Percentiles rank a stretch among this genome's conserved stretches.
phyloP scores from a whole-genome alignment of 192 early-diverging fungal genomes.

The Phlyctochytrium planicorne region DNA sequence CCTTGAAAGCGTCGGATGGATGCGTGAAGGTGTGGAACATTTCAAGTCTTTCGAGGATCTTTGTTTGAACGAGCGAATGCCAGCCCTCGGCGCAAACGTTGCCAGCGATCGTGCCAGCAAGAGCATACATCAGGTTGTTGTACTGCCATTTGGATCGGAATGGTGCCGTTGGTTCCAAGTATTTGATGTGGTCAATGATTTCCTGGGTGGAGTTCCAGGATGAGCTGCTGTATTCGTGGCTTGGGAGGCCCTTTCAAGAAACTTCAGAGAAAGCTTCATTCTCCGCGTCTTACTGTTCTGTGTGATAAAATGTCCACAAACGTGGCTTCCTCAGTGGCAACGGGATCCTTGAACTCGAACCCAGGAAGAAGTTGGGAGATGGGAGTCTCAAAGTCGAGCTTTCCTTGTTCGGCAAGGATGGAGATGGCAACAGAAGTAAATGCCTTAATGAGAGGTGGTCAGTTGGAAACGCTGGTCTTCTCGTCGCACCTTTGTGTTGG shows the following conservation, averaged over 20 bases:
- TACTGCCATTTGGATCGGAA: slow-evolving; percentile 14
- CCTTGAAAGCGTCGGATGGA: not conserved
- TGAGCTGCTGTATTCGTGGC: not conserved
- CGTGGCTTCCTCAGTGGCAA: slow-evolving; percentile 5
- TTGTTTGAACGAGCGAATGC: slow-evolving; percentile 10
- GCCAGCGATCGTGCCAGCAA: slow-evolving; percentile 18
- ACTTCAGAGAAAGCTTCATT: too few relatives aligned
- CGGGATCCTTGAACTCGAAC: slow-evolving; percentile 12
- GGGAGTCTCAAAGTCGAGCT: slow-evolving; percentile 1
- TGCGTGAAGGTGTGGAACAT: slow-evolving; percentile 12
- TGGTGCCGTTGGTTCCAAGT: slow-evolving; percentile 5
- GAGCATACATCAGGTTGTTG: slow-evolving; percentile 18
- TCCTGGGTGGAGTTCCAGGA: not conserved
- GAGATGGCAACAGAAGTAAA: slow-evolving; percentile 12
- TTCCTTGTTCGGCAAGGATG: slow-evolving; percentile 6
- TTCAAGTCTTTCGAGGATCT: slow-evolving; percentile 9
- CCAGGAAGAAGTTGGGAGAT: not conserved
- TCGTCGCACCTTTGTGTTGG: too few relatives aligned
- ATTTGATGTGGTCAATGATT: not conserved
- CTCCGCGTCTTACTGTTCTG: too few relatives aligned
- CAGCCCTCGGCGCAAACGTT: not conserved
- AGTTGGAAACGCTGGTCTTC: too few relatives aligned
- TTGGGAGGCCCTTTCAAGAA: slow-evolving; percentile 15
- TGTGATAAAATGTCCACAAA: slow-evolving; percentile 9
- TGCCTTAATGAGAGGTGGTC: too few relatives aligned